Conservation (phyloP, 306 rosid species). For the Senna siamea region DNA sequence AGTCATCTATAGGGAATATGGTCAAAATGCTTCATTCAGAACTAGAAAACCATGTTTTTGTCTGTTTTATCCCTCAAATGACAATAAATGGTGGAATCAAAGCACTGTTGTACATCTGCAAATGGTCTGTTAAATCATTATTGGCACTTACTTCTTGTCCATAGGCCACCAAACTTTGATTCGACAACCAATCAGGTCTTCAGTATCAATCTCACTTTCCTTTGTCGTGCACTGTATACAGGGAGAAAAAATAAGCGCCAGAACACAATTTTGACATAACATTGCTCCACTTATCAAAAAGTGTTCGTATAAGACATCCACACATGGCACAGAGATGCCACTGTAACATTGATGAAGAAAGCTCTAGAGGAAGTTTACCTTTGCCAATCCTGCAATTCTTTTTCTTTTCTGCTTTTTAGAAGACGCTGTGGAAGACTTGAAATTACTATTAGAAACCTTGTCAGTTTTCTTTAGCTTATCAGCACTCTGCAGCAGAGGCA, state of each 20-base stretch:
- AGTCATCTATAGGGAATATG: constrained; percentile 14
- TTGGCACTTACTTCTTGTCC: constrained; percentile 72
- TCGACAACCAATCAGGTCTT: constrained; percentile 84
- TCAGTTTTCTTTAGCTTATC: constrained; percentile 45
- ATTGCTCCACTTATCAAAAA: background rate
- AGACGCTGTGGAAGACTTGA: constrained; percentile 55
- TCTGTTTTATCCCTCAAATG: background rate
- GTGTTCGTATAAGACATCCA: background rate
- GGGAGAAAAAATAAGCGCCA: constrained; percentile 27
- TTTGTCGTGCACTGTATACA: constrained; percentile 64
- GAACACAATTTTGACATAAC: constrained; percentile 14
- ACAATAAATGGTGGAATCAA: constrained; percentile 4
- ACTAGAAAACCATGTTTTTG: background rate
- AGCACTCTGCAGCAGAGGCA: constrained; percentile 60
- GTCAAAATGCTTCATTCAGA: constrained; percentile 32
- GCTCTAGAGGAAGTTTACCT: constrained; percentile 56
- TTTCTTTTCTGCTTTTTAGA: constrained; percentile 70
- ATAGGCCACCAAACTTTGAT: constrained; percentile 99
- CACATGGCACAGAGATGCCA: constrained; percentile 26
- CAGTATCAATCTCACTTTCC: constrained; percentile 67
- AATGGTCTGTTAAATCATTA: constrained; percentile 26
- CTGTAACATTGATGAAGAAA: constrained; percentile 27
- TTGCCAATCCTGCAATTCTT: constrained; percentile 65
- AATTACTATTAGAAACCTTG: constrained; percentile 48
- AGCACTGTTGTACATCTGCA: constrained; percentile 28